Conservation (phyloP, 2,329 filamentous ascomycete species). For the Clathrospora elynae region DNA sequence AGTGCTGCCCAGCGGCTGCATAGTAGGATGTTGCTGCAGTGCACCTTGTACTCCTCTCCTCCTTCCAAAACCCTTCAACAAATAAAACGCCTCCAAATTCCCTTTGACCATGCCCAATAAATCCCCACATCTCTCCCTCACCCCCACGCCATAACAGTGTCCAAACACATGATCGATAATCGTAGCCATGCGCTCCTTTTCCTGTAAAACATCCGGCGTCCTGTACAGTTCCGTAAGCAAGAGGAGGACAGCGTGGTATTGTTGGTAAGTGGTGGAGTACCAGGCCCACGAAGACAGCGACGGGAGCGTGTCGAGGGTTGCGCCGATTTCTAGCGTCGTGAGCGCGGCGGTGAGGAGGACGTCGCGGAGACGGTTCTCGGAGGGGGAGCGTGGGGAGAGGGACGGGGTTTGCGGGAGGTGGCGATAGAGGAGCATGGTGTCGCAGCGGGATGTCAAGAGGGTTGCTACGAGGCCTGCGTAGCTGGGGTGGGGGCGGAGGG, state of each 20-base stretch:
- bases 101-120: constrained; percentile 47
- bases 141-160: constrained; percentile 46
- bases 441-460: constrained; percentile 46
- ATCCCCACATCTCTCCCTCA: constrained; percentile 44
- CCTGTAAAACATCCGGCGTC: constrained; percentile 41
- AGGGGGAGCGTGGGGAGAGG: constrained; percentile 41
- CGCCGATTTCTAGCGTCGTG: constrained; percentile 47
- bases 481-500: too few relatives aligned
- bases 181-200: constrained; percentile 47
- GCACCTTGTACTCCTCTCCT: constrained; percentile 31
- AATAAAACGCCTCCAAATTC: constrained; percentile 48
- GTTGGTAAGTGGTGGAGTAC: constrained; percentile 48
- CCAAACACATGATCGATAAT: constrained; percentile 50
- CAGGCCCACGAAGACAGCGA: constrained; percentile 44
- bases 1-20: constrained; percentile 38
- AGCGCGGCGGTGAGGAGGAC: constrained; percentile 45
- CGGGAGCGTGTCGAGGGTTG: constrained; percentile 47
- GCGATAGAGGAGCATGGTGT: constrained; percentile 48
- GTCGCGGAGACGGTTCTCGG: constrained; percentile 45
- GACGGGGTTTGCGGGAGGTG: constrained; percentile 46
- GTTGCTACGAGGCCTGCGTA: constrained; percentile 48
- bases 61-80: constrained; percentile 47
- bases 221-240: constrained; percentile 48
- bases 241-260: constrained; percentile 46
- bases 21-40: constrained; percentile 36